phyloP scores from a whole-genome alignment of 306 rosid genomes.

The Mucuna pruriens region DNA sequence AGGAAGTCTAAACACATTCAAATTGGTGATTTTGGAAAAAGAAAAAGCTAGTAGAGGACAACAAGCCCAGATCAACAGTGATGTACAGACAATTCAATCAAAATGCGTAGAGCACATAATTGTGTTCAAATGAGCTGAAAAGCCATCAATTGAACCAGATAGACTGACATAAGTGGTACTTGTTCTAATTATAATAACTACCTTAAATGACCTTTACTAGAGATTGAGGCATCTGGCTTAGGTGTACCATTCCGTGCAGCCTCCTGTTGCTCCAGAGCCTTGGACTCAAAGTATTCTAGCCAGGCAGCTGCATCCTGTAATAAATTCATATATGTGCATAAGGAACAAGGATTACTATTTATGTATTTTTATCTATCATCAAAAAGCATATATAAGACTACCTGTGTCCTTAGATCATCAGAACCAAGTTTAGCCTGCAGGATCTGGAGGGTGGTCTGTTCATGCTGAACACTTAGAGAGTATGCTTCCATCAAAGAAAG shows the following conservation, averaged over 20 bases:
- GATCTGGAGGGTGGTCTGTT: conserved; percentile 95
- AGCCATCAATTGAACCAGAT: conserved; percentile 11
- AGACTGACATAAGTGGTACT: conserved; percentile 4
- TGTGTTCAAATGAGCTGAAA: conserved; percentile 11
- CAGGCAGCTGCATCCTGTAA: conserved; percentile 98
- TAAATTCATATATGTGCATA: conserved; percentile 24
- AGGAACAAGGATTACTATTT: conserved; percentile 22
- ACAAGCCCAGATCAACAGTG: neutral
- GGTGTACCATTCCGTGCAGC: conserved; percentile 99
- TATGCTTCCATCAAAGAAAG: conserved; percentile 99
- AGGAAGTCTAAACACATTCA: conserved; percentile 9
- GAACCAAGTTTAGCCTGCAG: conserved; percentile 95
- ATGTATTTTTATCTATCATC: conserved; percentile 9
- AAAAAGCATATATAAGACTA: conserved; percentile 34
- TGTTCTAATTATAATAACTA: conserved; percentile 40
- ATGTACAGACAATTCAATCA: conserved; percentile 6
- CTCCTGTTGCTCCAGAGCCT: conserved; percentile 98
- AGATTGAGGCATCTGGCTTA: conserved; percentile 98
- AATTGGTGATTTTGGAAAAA: neutral
- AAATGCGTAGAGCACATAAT: conserved; percentile 3
- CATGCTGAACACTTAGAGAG: conserved; percentile 94
- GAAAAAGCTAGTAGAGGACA: neutral
- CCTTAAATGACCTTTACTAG: conserved; percentile 99
- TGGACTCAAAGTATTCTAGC: conserved; percentile 99
- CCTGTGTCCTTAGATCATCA: conserved; percentile 97